phyloP scores from a whole-genome alignment of 805 yeast genomes.

The Kazachstania viticola region DNA sequence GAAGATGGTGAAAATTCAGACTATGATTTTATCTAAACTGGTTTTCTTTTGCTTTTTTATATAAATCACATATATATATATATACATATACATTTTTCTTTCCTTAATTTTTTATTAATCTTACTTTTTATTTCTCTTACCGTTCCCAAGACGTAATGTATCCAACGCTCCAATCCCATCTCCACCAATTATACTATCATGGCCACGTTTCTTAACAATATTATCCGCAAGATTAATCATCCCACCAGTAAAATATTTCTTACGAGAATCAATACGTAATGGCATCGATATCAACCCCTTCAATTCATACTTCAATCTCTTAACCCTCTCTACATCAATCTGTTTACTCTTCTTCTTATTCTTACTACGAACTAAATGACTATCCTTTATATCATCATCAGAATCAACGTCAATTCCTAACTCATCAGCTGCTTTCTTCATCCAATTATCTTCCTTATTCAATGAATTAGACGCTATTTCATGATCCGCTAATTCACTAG shows the following conservation, averaged over 20 bases:
- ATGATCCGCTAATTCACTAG: conserved; percentile 68
- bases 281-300: conserved; percentile 39
- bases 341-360: conserved; percentile 42
- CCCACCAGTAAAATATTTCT: conserved; percentile 74
- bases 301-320: conserved; percentile 39
- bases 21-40: conserved; percentile 25
- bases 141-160: conserved; percentile 33
- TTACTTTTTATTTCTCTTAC: conserved; percentile 2
- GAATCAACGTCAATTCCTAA: conserved; percentile 66
- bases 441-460: conserved; percentile 67
- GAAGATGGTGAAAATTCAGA: conserved; percentile 41
- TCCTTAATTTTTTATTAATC: neutral
- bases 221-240: conserved; percentile 66
- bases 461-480: conserved; percentile 47
- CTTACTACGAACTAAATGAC: conserved; percentile 47
- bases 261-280: conserved; percentile 52
- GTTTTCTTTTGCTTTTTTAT: neutral
- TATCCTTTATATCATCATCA: conserved; percentile 47
- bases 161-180: conserved; percentile 56
- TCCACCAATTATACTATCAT: conserved; percentile 58
- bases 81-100: neutral
- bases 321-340: conserved; percentile 39
- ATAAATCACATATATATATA: conserved; percentile 1
- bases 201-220: conserved; percentile 56
- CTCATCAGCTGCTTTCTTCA: conserved; percentile 85